Base-by-base conservation (phyloP, 192 early-diverging fungal species). In the Bifiguratus adelaidae region DNA sequence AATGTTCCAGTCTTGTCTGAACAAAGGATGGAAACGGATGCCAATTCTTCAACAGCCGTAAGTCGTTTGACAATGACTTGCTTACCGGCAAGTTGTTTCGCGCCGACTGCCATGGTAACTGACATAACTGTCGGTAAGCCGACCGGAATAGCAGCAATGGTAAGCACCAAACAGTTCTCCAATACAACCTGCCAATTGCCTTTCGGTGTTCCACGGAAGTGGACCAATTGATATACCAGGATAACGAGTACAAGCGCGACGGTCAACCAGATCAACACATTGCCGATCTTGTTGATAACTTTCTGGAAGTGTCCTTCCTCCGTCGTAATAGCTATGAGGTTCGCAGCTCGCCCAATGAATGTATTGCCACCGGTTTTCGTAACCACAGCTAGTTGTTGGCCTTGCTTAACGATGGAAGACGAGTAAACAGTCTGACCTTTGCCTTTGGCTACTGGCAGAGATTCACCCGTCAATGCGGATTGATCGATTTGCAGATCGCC, bases 291-390 rank as follows among this genome's bases (percentile, higher is more conserved):
- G 70, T 88, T 88, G 73, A 92, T 82, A 53, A 94, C 72, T 68
- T 91, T 94, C 56, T 94, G 91, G 76, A 94, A 94, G 63, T 94
- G 91, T 37, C 91, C 91, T 61, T 84, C 76, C 63, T 94, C 91
- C 49, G 81, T 82, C 32, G 89, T 91, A 42, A 86, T 84, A 18
- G 85, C 80, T 53, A 91, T 91, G 41, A 94, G 62, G 64, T 85
- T 87, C 23, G 91, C 89, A 2, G 91, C 88, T 44, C 91, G 82
- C 15, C 91, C 91, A 49, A 94, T 89, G 60, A 86, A 94, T 20
- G 91, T 94, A 62, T 91, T 70, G 34, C 78, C 68, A 48, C 89
- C 92, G 24, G 91, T 95, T 66, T 92, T 92, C 47, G 74, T 80
- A 25, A 95, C 90, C 20, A 92, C 84, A 47, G 79, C 85, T 51